Evolutionary conservation across 2,329 filamentous ascomycete genomes (phyloP).

Genomic region (Aspergillus quadricinctus): DNA sequence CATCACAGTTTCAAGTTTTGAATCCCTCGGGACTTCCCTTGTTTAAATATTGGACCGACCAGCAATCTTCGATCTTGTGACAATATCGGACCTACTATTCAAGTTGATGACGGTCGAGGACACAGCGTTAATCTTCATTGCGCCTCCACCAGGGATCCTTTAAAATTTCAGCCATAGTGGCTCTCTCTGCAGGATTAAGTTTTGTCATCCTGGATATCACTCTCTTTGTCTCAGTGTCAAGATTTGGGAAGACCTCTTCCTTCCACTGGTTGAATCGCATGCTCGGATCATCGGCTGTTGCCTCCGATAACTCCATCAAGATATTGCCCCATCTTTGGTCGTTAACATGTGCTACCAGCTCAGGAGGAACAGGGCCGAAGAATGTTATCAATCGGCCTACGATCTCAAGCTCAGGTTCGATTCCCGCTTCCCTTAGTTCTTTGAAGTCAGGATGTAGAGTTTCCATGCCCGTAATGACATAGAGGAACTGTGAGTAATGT

Average conservation of each 20-base stretch:
- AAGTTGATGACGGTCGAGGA: too few relatives aligned
- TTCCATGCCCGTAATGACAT: not conserved
- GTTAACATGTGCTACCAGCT: conserved; percentile 24
- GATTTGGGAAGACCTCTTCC: conserved; percentile 25
- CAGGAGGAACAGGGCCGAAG: conserved; percentile 22
- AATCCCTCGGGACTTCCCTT: too few relatives aligned
- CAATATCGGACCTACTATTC: too few relatives aligned
- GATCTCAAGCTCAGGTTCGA: conserved; percentile 24
- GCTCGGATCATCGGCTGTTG: conserved; percentile 1
- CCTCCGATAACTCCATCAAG: not conserved
- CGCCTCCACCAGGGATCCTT: not conserved
- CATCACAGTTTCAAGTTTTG: too few relatives aligned
- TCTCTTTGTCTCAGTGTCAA: conserved; percentile 24
- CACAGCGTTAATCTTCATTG: not conserved
- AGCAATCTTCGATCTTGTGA: too few relatives aligned
- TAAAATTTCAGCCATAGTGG: conserved; percentile 16
- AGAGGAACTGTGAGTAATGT: not conserved
- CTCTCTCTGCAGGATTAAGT: conserved; percentile 26
- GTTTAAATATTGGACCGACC: too few relatives aligned
- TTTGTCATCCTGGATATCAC: conserved; percentile 29
- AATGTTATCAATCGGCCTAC: conserved; percentile 23
- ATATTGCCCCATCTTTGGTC: conserved; percentile 5
- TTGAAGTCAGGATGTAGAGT: conserved; percentile 21
- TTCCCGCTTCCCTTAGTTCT: conserved; percentile 15
- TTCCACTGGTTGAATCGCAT: conserved; percentile 23